Evolutionary conservation across 768 basidiomycete species (phyloP), one percentile per base, ranked within the genome.

Genomic region (Panellus pusillus): DNA sequence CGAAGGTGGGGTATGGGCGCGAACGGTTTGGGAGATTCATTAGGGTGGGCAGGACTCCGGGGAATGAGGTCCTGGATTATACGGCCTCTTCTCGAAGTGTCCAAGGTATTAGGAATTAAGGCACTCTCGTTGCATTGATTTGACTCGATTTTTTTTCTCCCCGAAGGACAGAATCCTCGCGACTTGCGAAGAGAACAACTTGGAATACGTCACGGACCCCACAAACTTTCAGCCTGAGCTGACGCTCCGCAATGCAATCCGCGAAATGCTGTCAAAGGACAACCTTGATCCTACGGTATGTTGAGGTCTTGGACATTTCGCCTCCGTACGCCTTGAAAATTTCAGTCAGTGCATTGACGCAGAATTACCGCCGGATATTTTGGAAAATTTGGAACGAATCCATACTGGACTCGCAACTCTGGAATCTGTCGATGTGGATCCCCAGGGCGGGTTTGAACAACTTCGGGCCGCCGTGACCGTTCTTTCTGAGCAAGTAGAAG

Each of bases 1-100:
- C 78, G 91, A 11, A 76, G 89, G 41, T 91, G 84, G 83, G n/a
- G 91, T 1, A 93, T 93, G 91, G 88, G 89, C 6, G 48, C 65
- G 5, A 65, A 65, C 1, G 63, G 59, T 37, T 62, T 60, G 1
- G 60, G 70, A 18, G 62, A 65, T 4, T 49, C 64, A 6, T 64
- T 78, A 29, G 70, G 71, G 6, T 79, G 69, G 64, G 69, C 73
- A 44, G 86, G 84, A 3, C 51, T 71, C 9, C 73, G 71, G n/a
- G 89, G 89, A 6, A 81, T 93, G 79, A 65, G 70, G 35, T 74
- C 71, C 29, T 93, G 87, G 84, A 76, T 92, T 14, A 58, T 90
- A 1, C 81, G 91, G 4, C 91, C 91, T 12, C 67, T 93, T 40
- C 66, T 93, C 19, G 68, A 74, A 13, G 76, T 92, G 37, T 66